Conservation (phyloP, 1,139 yeast species). For the Zygosaccharomyces sapae region DNA sequence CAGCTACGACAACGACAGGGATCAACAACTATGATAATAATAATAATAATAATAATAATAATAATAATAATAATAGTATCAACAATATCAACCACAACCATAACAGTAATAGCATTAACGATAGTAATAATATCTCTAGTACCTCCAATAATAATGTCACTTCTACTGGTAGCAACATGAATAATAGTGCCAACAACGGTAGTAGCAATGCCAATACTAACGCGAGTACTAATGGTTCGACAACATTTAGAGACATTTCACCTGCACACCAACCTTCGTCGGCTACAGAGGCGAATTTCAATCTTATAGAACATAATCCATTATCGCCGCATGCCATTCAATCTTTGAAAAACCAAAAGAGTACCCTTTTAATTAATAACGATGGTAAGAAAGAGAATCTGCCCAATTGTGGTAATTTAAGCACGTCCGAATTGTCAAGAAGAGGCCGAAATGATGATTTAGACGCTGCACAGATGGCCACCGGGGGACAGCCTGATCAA, state of each 20-base stretch:
- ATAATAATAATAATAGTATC: background rate
- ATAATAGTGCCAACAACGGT: no score
- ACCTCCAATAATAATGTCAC: no score
- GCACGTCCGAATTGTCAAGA: background rate
- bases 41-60: background rate
- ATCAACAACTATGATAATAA: background rate
- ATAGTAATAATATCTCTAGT: no score
- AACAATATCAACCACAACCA: conserved; percentile 1
- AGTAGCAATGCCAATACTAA: background rate
- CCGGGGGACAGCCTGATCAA: conserved; percentile 4
- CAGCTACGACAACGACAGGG: background rate
- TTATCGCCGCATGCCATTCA: conserved; percentile 29
- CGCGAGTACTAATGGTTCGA: background rate
- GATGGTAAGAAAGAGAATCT: conserved; percentile 6
- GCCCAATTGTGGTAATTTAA: conserved; percentile 5
- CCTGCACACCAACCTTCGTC: conserved; percentile 4
- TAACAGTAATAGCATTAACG: background rate
- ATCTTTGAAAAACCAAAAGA: conserved; percentile 29
- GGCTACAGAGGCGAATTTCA: conserved; percentile 11
- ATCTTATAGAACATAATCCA: conserved; percentile 31
- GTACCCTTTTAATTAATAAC: conserved; percentile 24
- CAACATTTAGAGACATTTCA: background rate
- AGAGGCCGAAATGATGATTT: background rate
- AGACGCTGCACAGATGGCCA: conserved; percentile 1
- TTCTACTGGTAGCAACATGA: no score